phyloP scores from a whole-genome alignment of 2,329 filamentous ascomycete species.

The Talaromyces sp. region DNA sequence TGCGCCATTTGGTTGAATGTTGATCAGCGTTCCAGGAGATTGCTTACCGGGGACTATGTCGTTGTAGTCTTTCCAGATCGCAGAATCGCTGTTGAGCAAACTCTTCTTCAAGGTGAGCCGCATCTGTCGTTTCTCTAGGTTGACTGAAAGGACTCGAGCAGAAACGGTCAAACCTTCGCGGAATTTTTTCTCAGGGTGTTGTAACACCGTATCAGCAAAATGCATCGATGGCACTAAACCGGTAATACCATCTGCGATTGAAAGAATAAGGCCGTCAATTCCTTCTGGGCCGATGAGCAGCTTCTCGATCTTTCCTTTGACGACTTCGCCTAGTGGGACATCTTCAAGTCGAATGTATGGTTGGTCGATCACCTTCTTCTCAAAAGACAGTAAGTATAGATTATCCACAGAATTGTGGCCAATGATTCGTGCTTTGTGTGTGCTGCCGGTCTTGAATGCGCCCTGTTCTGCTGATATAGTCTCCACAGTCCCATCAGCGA shows the following conservation, averaged over 20 bases:
- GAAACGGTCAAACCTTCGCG: conserved; percentile 79
- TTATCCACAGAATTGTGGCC: conserved; percentile 86
- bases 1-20: conserved; percentile 70
- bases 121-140: conserved; percentile 69
- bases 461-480: conserved; percentile 70
- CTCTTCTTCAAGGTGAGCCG: conserved; percentile 92
- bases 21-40: conserved; percentile 80
- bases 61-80: conserved; percentile 73
- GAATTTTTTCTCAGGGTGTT: conserved; percentile 96
- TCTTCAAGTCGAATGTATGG: conserved; percentile 90
- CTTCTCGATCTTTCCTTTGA: conserved; percentile 80
- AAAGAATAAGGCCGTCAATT: conserved; percentile 73
- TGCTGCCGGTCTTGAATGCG: conserved; percentile 69
- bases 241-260: conserved; percentile 77
- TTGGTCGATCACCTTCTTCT: conserved; percentile 76
- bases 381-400: conserved; percentile 76
- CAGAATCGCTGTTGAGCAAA: conserved; percentile 78
- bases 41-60: conserved; percentile 69
- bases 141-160: conserved; percentile 75
- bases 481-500: conserved; percentile 87
- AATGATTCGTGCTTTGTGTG: conserved; percentile 74
- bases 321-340: conserved; percentile 70
- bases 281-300: conserved; percentile 73
- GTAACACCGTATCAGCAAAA: conserved; percentile 77
- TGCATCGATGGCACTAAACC: conserved; percentile 87